A percentile compares a stretch with the other conserved stretches of the same genome.
Evolutionary conservation across 2,329 filamentous ascomycete species (phyloP).

Genomic region (Phaeosphaeria sp.): DNA sequence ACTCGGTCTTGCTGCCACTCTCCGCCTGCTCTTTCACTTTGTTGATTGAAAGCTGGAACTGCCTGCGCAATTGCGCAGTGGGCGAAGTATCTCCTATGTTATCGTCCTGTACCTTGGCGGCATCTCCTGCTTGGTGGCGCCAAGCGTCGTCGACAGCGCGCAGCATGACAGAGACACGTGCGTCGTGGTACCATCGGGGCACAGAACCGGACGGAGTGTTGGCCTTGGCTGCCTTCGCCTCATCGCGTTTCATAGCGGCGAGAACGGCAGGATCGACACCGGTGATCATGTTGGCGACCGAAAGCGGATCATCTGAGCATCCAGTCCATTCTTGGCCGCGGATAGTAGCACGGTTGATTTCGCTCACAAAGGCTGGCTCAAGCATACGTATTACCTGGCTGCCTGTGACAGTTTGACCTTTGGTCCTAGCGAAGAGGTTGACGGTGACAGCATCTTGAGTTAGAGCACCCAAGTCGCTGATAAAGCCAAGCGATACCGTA

Average conservation of each 20-base stretch:
- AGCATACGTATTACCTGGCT: conserved; percentile 7
- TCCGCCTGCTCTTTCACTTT: neutral
- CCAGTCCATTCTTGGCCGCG: neutral
- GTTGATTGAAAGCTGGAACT: neutral
- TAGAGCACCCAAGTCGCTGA: conserved; percentile 13
- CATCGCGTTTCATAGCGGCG: neutral
- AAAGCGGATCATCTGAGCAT: neutral
- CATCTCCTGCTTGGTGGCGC: neutral
- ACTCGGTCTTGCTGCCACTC: neutral
- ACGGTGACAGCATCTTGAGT: conserved; percentile 4
- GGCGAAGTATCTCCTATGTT: neutral
- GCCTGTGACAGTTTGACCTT: conserved; percentile 3
- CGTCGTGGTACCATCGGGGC: conserved; percentile 5
- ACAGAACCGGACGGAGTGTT: neutral
- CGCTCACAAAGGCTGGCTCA: conserved; percentile 8
- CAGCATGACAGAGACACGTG: neutral
- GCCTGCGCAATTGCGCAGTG: neutral
- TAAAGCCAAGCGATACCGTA: conserved; percentile 24
- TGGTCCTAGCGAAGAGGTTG: conserved; percentile 4
- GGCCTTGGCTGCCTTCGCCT: neutral
- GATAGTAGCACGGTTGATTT: neutral
- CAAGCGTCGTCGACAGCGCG: neutral
- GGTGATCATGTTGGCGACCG: conserved; percentile 4
- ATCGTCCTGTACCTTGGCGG: neutral
- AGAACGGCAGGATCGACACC: conserved; percentile 6